phyloP scores from a whole-genome alignment of 2,329 filamentous ascomycete genomes.

The Neodidymelliopsis sp. region DNA sequence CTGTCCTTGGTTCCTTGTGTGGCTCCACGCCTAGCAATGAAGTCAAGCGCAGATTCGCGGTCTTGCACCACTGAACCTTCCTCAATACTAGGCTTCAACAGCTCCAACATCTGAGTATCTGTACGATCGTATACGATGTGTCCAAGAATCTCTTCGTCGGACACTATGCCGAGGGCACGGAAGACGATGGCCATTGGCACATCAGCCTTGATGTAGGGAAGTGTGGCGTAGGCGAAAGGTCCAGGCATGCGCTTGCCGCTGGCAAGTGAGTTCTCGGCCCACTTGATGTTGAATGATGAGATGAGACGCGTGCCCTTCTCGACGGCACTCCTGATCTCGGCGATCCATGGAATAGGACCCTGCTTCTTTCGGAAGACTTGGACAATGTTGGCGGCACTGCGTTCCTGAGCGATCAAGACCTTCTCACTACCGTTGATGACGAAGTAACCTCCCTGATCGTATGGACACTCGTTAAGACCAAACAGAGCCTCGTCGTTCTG shows the following conservation, averaged over 20 bases:
- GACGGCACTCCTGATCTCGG: slow-evolving; percentile 93
- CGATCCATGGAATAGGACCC: slow-evolving; percentile 91
- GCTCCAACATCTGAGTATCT: slow-evolving; percentile 96
- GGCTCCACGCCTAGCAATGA: slow-evolving; percentile 90
- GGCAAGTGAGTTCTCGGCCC: slow-evolving; percentile 83
- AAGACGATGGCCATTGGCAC: slow-evolving; percentile 96
- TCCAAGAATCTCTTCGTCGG: slow-evolving; percentile 96
- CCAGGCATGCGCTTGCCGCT: slow-evolving; percentile 81
- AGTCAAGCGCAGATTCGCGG: slow-evolving; percentile 90
- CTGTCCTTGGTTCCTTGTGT: slow-evolving; percentile 80
- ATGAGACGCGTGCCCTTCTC: slow-evolving; percentile 96
- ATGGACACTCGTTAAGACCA: slow-evolving; percentile 93
- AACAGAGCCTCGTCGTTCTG: slow-evolving; percentile 87
- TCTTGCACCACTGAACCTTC: slow-evolving; percentile 97
- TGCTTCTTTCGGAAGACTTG: slow-evolving; percentile 99
- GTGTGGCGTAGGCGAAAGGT: slow-evolving; percentile 85
- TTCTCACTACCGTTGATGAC: slow-evolving; percentile 99
- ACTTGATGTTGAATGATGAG: slow-evolving; percentile 89
- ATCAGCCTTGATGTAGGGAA: slow-evolving; percentile 93
- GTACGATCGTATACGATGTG: slow-evolving; percentile 96
- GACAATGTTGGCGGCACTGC: slow-evolving; percentile 97
- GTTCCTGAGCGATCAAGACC: slow-evolving; percentile 96
- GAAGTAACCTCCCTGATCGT: slow-evolving; percentile 98
- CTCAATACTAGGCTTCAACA: slow-evolving; percentile 95
- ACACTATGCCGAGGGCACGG: slow-evolving; percentile 92